Evolutionary conservation across 805 yeast species (phyloP), one percentile per base, ranked within the genome.

Genomic region (Starmerella sp.): DNA sequence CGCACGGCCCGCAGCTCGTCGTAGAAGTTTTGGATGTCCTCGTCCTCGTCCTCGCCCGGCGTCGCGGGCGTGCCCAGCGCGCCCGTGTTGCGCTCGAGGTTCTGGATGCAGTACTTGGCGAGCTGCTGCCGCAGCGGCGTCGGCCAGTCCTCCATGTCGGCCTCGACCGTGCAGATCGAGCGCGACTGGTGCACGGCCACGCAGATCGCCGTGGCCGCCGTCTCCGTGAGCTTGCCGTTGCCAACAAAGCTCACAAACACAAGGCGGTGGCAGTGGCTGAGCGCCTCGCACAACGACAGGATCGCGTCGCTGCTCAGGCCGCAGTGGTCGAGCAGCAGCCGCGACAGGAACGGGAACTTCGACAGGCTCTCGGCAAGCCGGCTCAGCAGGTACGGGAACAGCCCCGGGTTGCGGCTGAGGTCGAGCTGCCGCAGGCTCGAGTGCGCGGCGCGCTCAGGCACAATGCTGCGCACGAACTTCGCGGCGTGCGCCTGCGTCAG

Each of bases 91-190:
- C 44, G 34, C 41, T 60, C 61, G 28, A 89, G 83, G 67, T 90
- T 90, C 62, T 84, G 78, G 83, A 90, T 82, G 48, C 93, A 78
- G 62, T 84, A 82, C 45, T 86, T 75, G 1, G 95, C 93, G 56
- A 89, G 78, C 63, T 82, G 78, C 43, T 88, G 85, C 63, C 79
- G 81, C 59, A 83, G 75, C 50, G 76, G 73, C 52, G 77, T 78
- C 11, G 90, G 83, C 60, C 86, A 75, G 22, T 74, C 69, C 22
- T 75, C 81, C 55, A 75, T 75, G 62, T 86, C 90, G 51, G 86
- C 73, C 60, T 84, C 93, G 41, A 87, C 69, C 14, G 82, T 79
- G 51, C 81, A 78, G 47, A 90, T 70, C n/a, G 82, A 75, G 29
- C 75, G 75, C 0, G 89, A 79, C 52, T 77, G 74, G 63, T 81